Percentiles rank a stretch among this genome's conserved stretches.
Conservation (phyloP, 2,329 filamentous ascomycete species). For the Boeremia lycopersici region DNA sequence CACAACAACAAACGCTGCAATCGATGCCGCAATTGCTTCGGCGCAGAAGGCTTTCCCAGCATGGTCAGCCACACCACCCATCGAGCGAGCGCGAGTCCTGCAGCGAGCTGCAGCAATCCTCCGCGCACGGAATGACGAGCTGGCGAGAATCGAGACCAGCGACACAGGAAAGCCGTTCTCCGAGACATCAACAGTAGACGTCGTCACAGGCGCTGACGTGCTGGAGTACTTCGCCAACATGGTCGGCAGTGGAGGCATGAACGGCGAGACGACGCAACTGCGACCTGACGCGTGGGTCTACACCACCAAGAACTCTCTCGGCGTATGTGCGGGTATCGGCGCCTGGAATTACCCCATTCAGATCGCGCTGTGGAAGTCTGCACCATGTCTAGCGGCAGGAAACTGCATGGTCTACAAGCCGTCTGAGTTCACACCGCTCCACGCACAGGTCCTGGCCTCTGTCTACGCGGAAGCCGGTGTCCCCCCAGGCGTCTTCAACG, state of each 20-base stretch:
- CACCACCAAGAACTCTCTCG: constrained; percentile 79
- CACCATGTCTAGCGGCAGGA: constrained; percentile 81
- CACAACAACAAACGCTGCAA: constrained; percentile 67
- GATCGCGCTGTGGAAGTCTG: constrained; percentile 89
- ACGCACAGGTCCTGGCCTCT: constrained; percentile 75
- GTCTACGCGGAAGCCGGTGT: constrained; percentile 80
- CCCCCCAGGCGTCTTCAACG: constrained; percentile 84
- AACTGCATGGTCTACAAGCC: constrained; percentile 94
- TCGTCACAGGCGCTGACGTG: constrained; percentile 82
- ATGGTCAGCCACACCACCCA: constrained; percentile 78
- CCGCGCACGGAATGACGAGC: constrained; percentile 76
- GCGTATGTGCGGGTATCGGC: constrained; percentile 84
- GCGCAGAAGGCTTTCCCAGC: constrained; percentile 73
- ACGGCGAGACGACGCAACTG: constrained; percentile 78
- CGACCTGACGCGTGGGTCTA: constrained; percentile 81
- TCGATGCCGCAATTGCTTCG: constrained; percentile 74
- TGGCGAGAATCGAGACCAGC: constrained; percentile 78
- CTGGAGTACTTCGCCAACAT: constrained; percentile 86
- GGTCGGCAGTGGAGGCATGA: constrained; percentile 76
- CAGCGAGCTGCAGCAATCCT: constrained; percentile 76
- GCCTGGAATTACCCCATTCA: constrained; percentile 94
- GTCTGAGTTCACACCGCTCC: constrained; percentile 85
- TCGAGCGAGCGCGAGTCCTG: constrained; percentile 77
- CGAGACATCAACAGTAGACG: constrained; percentile 83
- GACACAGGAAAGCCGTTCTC: constrained; percentile 87